phyloP scores from a whole-genome alignment of 2,329 filamentous ascomycete genomes.

The Aspergillus sergii region DNA sequence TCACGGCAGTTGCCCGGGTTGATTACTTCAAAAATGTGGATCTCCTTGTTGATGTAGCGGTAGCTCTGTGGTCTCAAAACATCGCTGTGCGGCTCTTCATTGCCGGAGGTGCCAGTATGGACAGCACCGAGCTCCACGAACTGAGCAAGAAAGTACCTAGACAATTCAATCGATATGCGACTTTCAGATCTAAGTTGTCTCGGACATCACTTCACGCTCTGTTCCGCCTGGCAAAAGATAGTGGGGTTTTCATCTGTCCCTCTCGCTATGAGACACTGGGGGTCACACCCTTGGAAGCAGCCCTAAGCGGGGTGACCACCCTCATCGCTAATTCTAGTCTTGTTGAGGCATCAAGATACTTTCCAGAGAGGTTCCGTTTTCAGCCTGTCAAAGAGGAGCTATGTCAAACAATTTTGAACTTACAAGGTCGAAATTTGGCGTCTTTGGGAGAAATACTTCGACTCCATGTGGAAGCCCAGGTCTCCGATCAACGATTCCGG shows the following conservation, averaged over 20 bases:
- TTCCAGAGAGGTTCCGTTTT: not conserved
- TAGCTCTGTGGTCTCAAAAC: not conserved
- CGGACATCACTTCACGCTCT: not conserved
- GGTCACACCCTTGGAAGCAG: not conserved
- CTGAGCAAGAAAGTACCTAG: not conserved
- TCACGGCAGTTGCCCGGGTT: not conserved
- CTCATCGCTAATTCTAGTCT: not conserved
- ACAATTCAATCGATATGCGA: not conserved
- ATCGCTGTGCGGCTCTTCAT: not conserved
- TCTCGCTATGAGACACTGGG: not conserved
- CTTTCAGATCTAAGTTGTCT: not conserved
- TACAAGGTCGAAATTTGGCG: not conserved
- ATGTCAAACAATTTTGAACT: not conserved
- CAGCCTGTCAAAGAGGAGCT: not conserved
- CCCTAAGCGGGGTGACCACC: not conserved
- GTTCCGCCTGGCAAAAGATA: not conserved
- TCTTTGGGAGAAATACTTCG: not conserved
- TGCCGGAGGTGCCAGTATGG: not conserved
- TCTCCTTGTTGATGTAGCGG: not conserved
- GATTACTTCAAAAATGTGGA: not conserved
- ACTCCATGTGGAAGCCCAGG: not conserved
- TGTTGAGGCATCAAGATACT: not conserved
- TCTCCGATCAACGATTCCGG: not conserved
- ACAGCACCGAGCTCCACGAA: not conserved
- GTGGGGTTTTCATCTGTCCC: not conserved